A percentile compares a stretch with the other conserved stretches of the same genome.
phyloP scores from a whole-genome alignment of 2,329 filamentous ascomycete genomes.

The Phialophora chinensis region DNA sequence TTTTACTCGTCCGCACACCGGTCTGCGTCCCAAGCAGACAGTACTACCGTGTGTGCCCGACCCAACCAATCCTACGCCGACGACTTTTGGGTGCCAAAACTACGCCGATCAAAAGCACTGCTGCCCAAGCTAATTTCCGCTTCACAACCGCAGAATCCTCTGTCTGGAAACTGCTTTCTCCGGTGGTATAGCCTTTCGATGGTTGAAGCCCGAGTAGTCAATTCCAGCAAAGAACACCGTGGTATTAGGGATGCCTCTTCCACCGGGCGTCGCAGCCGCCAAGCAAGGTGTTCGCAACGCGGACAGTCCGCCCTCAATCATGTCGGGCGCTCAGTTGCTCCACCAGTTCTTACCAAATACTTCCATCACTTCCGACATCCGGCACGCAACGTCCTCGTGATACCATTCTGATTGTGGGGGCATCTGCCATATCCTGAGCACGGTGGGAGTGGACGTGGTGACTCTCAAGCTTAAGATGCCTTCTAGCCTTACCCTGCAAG shows the following conservation, averaged over 20 bases:
- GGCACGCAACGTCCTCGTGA: constrained; percentile 5
- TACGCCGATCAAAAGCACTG: constrained; percentile 27
- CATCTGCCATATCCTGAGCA: not conserved
- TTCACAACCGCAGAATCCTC: constrained; percentile 1
- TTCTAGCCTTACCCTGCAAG: not conserved
- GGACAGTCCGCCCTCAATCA: not conserved
- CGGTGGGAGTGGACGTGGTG: not conserved
- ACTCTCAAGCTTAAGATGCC: not conserved
- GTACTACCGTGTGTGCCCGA: constrained; percentile 7
- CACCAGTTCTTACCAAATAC: constrained; percentile 10
- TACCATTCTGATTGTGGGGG: not conserved
- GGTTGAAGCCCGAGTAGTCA: not conserved
- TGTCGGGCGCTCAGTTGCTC: constrained; percentile 18
- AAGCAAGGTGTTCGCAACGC: not conserved
- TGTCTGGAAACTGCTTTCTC: not conserved
- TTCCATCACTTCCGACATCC: constrained; percentile 15
- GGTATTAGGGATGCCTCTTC: not conserved
- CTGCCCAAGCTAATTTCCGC: constrained; percentile 26
- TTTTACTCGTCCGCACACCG: constrained; percentile 11
- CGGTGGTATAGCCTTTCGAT: not conserved
- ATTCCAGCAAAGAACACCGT: constrained; percentile 2
- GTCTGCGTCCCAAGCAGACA: not conserved
- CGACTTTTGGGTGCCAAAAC: constrained; percentile 15
- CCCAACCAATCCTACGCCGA: constrained; percentile 22
- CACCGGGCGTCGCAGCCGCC: constrained; percentile 13